phyloP scores from a whole-genome alignment of 106 monocot species.

The Dendrobium officinale region DNA sequence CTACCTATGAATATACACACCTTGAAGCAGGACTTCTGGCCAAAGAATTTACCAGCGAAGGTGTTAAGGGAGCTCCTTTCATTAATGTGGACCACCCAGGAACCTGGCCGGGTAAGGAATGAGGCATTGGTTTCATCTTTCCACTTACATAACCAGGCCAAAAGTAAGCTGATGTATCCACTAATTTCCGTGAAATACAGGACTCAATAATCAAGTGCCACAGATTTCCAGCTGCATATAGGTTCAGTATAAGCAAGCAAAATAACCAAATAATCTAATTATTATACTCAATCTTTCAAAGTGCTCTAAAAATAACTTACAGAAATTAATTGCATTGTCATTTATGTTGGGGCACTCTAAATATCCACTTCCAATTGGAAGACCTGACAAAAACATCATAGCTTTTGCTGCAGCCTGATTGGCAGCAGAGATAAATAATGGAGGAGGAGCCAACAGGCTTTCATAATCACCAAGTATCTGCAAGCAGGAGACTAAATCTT shows the following conservation, averaged over 20 bases:
- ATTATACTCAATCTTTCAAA: neutral
- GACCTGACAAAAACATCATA: constrained; percentile 67
- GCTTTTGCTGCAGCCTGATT: constrained; percentile 97
- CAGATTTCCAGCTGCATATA: constrained; percentile 85
- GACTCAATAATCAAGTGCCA: constrained; percentile 95
- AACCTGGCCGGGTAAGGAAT: constrained; percentile 47
- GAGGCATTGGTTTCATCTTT: constrained; percentile 54
- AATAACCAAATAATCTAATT: neutral
- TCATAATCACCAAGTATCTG: constrained; percentile 73
- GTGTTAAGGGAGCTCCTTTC: constrained; percentile 68
- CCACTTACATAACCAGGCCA: constrained; percentile 83
- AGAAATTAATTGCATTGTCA: constrained; percentile 53
- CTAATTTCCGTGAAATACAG: constrained; percentile 80
- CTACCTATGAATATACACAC: constrained; percentile 30
- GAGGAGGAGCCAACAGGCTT: constrained; percentile 75
- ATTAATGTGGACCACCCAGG: constrained; percentile 78
- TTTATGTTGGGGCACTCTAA: constrained; percentile 43
- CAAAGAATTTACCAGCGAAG: constrained; percentile 59
- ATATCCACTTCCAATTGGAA: constrained; percentile 47
- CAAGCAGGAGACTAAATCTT: constrained; percentile 68
- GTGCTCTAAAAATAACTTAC: neutral
- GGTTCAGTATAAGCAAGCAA: constrained; percentile 6
- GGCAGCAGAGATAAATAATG: constrained; percentile 52
- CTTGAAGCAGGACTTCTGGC: constrained; percentile 78
- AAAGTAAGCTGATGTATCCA: constrained; percentile 87